These are phyloP conservation scores for Cryoendolithus antarcticus DNA, from an alignment of 2,329 filamentous ascomycete genomes.

Conservation along the genomic window DNA sequence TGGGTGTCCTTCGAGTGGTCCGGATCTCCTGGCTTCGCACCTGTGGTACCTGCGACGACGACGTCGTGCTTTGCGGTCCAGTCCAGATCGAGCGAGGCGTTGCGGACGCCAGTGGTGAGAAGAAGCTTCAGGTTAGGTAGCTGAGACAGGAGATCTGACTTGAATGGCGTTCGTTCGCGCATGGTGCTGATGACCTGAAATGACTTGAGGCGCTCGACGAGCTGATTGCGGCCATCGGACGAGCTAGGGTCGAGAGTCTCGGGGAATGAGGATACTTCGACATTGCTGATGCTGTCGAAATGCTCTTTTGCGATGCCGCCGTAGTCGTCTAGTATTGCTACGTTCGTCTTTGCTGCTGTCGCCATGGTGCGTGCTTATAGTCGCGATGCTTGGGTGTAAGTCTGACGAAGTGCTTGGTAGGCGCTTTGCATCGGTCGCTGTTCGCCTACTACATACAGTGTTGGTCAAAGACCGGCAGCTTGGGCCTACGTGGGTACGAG, in stretches of 20 bases:
- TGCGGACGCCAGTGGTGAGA: slow-evolving; percentile 59
- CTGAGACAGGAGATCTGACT: slow-evolving; percentile 47
- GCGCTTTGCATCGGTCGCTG: no score
- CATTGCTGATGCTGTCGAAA: slow-evolving; percentile 14
- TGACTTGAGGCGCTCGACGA: slow-evolving; percentile 54
- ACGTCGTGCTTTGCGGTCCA: slow-evolving; percentile 48
- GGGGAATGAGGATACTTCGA: slow-evolving; percentile 51
- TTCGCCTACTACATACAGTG: no score
- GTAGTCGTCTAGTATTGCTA: slow-evolving; percentile 27
- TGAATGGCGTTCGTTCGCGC: slow-evolving; percentile 73
- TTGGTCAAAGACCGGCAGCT: no score
- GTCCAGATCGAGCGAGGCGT: slow-evolving; percentile 55
- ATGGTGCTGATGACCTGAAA: slow-evolving; percentile 66
- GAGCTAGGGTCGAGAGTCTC: slow-evolving; percentile 60
- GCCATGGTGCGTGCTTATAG: slow-evolving; percentile 3
- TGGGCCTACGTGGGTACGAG: no score
- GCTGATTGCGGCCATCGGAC: slow-evolving; percentile 41
- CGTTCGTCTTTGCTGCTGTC: slow-evolving; percentile 1
- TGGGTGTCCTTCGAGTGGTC: slow-evolving; percentile 7
- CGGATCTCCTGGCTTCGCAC: slow-evolving; percentile 20
- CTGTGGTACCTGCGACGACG: slow-evolving; percentile 50
- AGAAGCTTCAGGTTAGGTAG: slow-evolving; percentile 66
- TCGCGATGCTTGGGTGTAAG: no score
- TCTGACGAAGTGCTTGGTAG: no score
- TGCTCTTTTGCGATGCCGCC: slow-evolving; percentile 18